Percentiles rank a stretch among this genome's conserved stretches.
Conservation (phyloP, 805 yeast species). For the Cyberlindnera veronae region DNA sequence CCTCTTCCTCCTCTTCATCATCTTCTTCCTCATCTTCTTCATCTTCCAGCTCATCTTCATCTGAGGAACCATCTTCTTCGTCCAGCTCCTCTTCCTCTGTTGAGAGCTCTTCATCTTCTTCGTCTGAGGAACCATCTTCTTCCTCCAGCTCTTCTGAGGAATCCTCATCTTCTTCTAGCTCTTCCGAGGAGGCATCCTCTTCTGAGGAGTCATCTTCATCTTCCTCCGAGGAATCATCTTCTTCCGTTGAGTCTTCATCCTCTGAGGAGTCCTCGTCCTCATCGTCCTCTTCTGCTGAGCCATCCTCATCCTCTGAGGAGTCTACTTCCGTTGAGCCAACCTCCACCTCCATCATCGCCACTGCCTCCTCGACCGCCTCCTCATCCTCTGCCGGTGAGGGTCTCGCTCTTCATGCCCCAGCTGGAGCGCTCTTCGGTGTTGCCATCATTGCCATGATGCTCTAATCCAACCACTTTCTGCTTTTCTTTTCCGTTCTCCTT, state of each 20-base stretch:
- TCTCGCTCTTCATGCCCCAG: conserved; percentile 34
- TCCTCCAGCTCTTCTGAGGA: conserved; percentile 14
- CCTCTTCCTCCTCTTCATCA: conserved; percentile 19
- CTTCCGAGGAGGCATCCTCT: not conserved
- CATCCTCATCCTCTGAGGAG: conserved; percentile 1
- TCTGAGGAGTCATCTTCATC: conserved; percentile 1
- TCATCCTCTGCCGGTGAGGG: conserved; percentile 27
- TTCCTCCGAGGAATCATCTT: conserved; percentile 3
- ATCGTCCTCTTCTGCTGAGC: conserved; percentile 6
- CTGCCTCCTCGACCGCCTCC: conserved; percentile 12
- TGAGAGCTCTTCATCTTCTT: conserved; percentile 6
- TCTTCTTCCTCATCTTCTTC: conserved; percentile 16
- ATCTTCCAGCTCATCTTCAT: conserved; percentile 17
- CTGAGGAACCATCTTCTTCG: conserved; percentile 16
- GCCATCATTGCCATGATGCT: conserved; percentile 25
- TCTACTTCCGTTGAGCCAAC: conserved; percentile 16
- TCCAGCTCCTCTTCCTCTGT: conserved; percentile 6
- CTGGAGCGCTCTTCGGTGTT: conserved; percentile 40
- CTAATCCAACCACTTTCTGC: conserved; percentile 3
- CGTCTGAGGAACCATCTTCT: not conserved
- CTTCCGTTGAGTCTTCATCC: conserved; percentile 2
- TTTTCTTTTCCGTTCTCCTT: not conserved
- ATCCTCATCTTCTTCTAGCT: conserved; percentile 20
- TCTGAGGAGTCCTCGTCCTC: conserved; percentile 24
- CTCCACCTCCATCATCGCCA: conserved; percentile 17